A percentile compares a stretch with the other conserved stretches of the same genome.
Conservation (phyloP, 1,139 yeast genomes). For the Lodderomyces jiufengensis region DNA sequence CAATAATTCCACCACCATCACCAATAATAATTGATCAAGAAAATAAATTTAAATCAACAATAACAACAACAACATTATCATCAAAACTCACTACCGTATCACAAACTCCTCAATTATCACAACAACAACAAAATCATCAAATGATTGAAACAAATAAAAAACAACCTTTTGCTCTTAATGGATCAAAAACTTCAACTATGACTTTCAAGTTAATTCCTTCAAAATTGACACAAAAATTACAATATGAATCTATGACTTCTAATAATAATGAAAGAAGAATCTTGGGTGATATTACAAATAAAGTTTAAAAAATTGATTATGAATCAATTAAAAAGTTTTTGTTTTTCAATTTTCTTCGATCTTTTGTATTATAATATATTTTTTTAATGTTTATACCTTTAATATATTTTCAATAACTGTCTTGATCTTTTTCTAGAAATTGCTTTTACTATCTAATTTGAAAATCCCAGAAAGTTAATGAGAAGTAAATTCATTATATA, state of each 20-base stretch:
- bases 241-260: slow-evolving; percentile 14
- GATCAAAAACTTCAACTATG: slow-evolving; percentile 31
- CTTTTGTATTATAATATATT: too few relatives aligned
- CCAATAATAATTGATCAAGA: slow-evolving; percentile 1
- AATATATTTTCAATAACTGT: too few relatives aligned
- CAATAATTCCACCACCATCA: slow-evolving; percentile 4
- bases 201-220: slow-evolving; percentile 41
- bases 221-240: slow-evolving; percentile 14
- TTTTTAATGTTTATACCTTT: too few relatives aligned
- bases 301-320: background rate
- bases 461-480: too few relatives aligned
- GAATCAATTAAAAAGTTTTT: too few relatives aligned
- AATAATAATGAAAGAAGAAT: slow-evolving; percentile 22
- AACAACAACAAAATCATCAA: background rate
- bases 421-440: too few relatives aligned
- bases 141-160: slow-evolving; percentile 32
- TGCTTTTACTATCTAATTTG: too few relatives aligned
- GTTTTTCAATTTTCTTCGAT: too few relatives aligned
- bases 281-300: slow-evolving; percentile 21
- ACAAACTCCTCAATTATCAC: background rate
- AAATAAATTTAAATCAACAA: too few relatives aligned
- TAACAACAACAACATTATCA: background rate
- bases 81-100: too few relatives aligned
- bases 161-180: slow-evolving; percentile 35
- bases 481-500: too few relatives aligned